These are phyloP conservation scores for Phytophthora capsici DNA, from an alignment of 352 stramenopile species.

Conservation along the genomic window DNA sequence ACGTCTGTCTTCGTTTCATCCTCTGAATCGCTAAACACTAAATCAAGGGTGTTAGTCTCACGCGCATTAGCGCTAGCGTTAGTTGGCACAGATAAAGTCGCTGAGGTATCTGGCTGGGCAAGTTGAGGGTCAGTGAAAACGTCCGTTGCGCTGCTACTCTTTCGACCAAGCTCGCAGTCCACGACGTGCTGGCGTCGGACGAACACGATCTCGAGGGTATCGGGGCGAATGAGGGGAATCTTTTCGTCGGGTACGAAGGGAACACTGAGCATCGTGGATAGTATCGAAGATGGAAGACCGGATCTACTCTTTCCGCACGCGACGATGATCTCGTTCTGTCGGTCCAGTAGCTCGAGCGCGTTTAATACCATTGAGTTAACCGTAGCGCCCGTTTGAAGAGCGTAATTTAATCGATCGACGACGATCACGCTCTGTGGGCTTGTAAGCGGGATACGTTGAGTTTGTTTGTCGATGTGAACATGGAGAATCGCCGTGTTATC, in stretches of 20 bases:
- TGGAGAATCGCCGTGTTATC: background rate
- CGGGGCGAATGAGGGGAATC: conserved; percentile 1
- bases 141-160: background rate
- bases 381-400: background rate
- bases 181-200: conserved; percentile 8
- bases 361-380: background rate
- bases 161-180: background rate
- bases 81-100: too few relatives aligned
- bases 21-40: conserved; percentile 5
- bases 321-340: background rate
- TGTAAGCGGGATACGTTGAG: too few relatives aligned
- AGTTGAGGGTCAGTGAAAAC: conserved; percentile 1
- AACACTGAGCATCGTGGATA: conserved; percentile 5
- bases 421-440: background rate
- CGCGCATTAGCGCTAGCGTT: too few relatives aligned
- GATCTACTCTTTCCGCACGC: conserved; percentile 10
- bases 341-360: conserved; percentile 6
- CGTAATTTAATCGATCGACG: conserved; percentile 7
- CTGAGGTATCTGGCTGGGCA: too few relatives aligned
- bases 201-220: background rate
- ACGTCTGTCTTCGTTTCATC: background rate
- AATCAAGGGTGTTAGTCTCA: conserved; percentile 4
- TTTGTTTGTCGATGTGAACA: background rate
- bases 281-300: background rate
- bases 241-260: background rate